Evolutionary conservation across 129 eudicot genomes (phyloP).

Genomic region (Daucus carota): DH1_v3.0 NC_030388.2:1176001-1176500

Average conservation of each 20-base stretch:
- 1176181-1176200: conserved; percentile 25
- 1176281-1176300: conserved; percentile 28
- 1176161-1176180: not conserved
- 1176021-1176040: conserved; percentile 33
- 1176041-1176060: conserved; percentile 11
- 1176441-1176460: not conserved
- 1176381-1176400: not conserved
- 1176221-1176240: conserved; percentile 31
- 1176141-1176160: too few relatives aligned
- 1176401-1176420: not conserved
- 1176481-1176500: not conserved
- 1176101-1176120: too few relatives aligned
- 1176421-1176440: not conserved
- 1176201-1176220: conserved; percentile 45
- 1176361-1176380: not conserved
- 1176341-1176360: not conserved
- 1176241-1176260: conserved; percentile 28
- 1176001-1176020: conserved; percentile 16
- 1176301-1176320: not conserved
- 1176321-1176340: conserved; percentile 7
- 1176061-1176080: conserved; percentile 7
- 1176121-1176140: not conserved
- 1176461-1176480: not conserved
- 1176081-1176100: conserved; percentile 10
- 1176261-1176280: conserved; percentile 37